Base-by-base conservation (phyloP, 257 asterid genomes). In the Gentiana dahurica region DNA sequence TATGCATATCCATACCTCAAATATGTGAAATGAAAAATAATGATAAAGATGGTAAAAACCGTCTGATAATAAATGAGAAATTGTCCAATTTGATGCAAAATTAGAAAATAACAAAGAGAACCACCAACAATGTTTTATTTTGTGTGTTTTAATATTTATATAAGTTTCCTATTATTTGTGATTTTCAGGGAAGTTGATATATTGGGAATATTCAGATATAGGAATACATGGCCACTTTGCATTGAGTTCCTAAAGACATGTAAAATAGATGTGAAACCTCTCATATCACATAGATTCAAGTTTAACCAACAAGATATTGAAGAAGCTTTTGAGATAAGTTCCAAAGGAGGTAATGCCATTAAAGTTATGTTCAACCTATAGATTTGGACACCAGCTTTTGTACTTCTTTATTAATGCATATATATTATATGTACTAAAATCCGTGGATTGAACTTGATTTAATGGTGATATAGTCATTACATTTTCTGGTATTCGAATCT, bases 161-260 rank as follows among this genome's bases (percentile, higher is more conserved):
- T 24, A 1, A 24, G 24, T 24, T 13, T 5, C 4, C 49, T 45
- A 12, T 12, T 12, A 3, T 12, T n/a, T 32, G 53, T 49, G 49
- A 54, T 51, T 24, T 24, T 10, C 76, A 87, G 98, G 84, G 98
- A 91, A 78, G 87, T 91, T 1, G 98, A 91, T 50, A 80, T 91
- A 52, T 71, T 91, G 8, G 98, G 98, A 34, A 71, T 91, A 77
- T 91, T 88, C 70, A 84, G 97, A 15, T 91, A 91, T 81, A 85
- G 77, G 70, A 91, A 91, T 74, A 91, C 97, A 2, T 87, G 98
- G 97, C 97, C 96, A 0, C 68, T 83, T 66, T 91, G 96, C 83
- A 68, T 87, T 1, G 98, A 87, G 58, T 81, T 91, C 62, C 61
- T 91, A 47, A 74, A 62, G 73, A 91, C 83, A 34, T 94, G 96